phyloP scores from a whole-genome alignment of 495 filamentous ascomycete genomes.

The Xylaria telfairii region DNA sequence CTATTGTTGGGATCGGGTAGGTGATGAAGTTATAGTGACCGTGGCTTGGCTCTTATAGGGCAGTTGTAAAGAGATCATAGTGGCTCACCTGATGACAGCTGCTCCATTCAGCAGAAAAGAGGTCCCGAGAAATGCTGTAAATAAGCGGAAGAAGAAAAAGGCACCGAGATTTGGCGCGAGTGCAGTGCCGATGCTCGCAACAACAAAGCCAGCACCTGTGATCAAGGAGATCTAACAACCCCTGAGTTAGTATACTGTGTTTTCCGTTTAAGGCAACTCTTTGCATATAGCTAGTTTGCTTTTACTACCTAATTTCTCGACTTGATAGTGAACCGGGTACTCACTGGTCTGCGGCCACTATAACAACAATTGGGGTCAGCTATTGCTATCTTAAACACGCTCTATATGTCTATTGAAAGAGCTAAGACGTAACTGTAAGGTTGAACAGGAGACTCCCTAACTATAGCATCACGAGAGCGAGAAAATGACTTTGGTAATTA shows the following conservation, averaged over 20 bases:
- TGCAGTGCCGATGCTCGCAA: slow-evolving; percentile 69
- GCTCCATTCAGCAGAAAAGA: slow-evolving; percentile 70
- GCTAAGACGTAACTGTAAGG: neutral
- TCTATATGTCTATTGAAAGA: neutral
- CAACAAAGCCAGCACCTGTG: slow-evolving; percentile 64
- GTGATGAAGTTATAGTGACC: neutral
- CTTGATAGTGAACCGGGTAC: neutral
- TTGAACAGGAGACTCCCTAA: neutral
- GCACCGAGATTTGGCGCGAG: slow-evolving; percentile 68
- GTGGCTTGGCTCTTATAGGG: neutral
- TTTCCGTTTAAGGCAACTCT: neutral
- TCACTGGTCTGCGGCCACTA: slow-evolving; percentile 29
- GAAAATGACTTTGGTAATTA: neutral
- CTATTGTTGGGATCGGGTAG: neutral
- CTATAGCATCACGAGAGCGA: neutral
- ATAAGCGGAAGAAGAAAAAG: slow-evolving; percentile 72
- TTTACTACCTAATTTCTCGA: neutral
- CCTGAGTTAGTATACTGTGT: neutral
- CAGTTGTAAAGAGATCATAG: neutral
- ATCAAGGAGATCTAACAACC: slow-evolving; percentile 58
- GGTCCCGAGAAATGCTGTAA: slow-evolving; percentile 76
- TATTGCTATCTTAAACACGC: neutral
- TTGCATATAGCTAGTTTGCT: neutral
- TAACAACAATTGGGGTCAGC: neutral
- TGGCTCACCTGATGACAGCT: slow-evolving; percentile 59